Percentiles rank a stretch among this genome's conserved stretches.
Evolutionary conservation across 148 eudicot genomes (phyloP).

Genomic region (Salicornia ramosissima): DNA sequence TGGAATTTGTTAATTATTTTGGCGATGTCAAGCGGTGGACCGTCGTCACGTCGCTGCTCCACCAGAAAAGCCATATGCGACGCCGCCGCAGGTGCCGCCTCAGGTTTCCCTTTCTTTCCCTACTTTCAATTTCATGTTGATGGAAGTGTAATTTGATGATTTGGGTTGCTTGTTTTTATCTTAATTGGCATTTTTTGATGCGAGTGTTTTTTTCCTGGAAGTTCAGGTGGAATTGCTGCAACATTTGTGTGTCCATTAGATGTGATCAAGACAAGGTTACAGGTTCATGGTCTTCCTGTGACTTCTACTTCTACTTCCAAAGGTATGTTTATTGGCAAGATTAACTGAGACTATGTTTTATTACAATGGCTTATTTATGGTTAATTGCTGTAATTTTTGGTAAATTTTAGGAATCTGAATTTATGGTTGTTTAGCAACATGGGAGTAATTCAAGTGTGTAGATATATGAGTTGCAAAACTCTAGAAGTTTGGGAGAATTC

Average conservation of each 20-base stretch:
- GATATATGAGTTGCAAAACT: too few relatives aligned
- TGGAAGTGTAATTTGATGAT: too few relatives aligned
- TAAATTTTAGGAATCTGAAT: too few relatives aligned
- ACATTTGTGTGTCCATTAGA: conserved; percentile 84
- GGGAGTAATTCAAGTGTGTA: too few relatives aligned
- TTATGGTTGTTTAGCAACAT: too few relatives aligned
- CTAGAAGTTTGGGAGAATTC: too few relatives aligned
- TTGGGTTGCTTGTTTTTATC: background rate
- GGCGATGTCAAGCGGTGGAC: conserved; percentile 30
- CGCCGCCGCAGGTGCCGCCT: conserved; percentile 77
- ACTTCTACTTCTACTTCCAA: conserved; percentile 36
- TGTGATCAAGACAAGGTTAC: conserved; percentile 87
- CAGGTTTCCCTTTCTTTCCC: conserved; percentile 42
- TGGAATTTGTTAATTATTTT: background rate
- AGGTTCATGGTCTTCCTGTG: conserved; percentile 65
- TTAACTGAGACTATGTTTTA: background rate
- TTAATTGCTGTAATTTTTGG: too few relatives aligned
- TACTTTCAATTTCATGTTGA: too few relatives aligned
- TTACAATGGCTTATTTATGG: background rate
- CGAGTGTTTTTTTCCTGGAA: background rate
- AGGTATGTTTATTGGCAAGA: conserved; percentile 38
- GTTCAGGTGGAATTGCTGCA: conserved; percentile 83
- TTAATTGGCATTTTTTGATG: background rate
- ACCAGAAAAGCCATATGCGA: conserved; percentile 42
- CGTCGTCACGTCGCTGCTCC: conserved; percentile 33